phyloP scores from a whole-genome alignment of 768 basidiomycete genomes.

The Leccinum pellstonianum region DNA sequence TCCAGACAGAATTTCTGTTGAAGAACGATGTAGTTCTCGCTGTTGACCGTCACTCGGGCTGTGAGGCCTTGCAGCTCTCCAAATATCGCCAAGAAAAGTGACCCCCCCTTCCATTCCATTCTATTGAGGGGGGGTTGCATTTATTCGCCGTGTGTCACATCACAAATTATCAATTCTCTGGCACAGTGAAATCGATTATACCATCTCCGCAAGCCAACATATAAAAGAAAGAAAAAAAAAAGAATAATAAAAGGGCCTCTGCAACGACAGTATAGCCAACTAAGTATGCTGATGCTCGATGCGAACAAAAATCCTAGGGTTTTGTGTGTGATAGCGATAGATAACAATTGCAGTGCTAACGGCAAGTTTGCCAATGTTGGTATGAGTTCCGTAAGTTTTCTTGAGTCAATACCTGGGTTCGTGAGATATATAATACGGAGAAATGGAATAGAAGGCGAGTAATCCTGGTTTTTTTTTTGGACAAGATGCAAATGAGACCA shows the following conservation, averaged over 20 bases:
- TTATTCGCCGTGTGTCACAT: constrained; percentile 11
- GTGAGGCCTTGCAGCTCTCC: constrained; percentile 20
- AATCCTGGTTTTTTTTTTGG: constrained; percentile 27
- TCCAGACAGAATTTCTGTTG: constrained; percentile 18
- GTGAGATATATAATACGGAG: constrained; percentile 37
- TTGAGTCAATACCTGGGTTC: constrained; percentile 27
- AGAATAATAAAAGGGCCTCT: constrained; percentile 4
- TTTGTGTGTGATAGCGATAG: constrained; percentile 30
- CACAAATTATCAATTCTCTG: constrained; percentile 1
- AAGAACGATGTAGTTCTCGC: constrained; percentile 24
- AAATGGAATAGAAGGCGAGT: constrained; percentile 29
- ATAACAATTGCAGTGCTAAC: constrained; percentile 35
- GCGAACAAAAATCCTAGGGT: constrained; percentile 20
- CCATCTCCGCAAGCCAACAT: constrained; percentile 15
- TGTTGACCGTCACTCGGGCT: constrained; percentile 22
- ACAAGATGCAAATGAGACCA: constrained; percentile 23
- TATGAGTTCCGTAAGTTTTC: constrained; percentile 37
- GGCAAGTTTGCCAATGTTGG: constrained; percentile 28
- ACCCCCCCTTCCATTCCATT: constrained; percentile 26
- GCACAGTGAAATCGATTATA: constrained; percentile 19
- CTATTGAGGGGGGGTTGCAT: constrained; percentile 18
- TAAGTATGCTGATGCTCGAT: constrained; percentile 29
- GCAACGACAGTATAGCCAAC: constrained; percentile 21
- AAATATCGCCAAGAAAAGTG: constrained; percentile 23
- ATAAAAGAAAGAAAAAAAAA: not conserved